Percentiles rank a stretch among this genome's conserved stretches.
Evolutionary conservation across 805 yeast genomes (phyloP).

Genomic region (Candida sithepensis): DNA sequence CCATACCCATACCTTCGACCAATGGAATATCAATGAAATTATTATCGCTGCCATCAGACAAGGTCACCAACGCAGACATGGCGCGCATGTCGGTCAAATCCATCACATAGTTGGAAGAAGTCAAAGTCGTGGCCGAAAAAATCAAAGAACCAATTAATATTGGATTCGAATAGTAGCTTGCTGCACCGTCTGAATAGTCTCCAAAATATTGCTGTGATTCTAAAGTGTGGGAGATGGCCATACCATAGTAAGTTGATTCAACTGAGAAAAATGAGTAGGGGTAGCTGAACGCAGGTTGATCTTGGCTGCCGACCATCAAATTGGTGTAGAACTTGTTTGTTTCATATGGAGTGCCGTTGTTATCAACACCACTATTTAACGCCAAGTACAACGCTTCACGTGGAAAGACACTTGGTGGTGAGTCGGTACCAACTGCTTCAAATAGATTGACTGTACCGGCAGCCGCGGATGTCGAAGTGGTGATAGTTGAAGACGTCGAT

Average conservation of each 20-base stretch:
- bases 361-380: slow-evolving; percentile 45
- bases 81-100: slow-evolving; percentile 44
- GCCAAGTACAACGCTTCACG: slow-evolving; percentile 40
- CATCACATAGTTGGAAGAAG: slow-evolving; percentile 35
- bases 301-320: slow-evolving; percentile 52
- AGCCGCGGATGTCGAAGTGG: slow-evolving; percentile 8
- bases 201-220: slow-evolving; percentile 36
- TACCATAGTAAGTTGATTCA: slow-evolving; percentile 43
- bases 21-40: slow-evolving; percentile 44
- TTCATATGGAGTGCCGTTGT: slow-evolving; percentile 44
- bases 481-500: slow-evolving; percentile 2
- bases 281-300: slow-evolving; percentile 53
- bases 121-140: slow-evolving; percentile 50
- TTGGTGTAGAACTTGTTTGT: slow-evolving; percentile 80
- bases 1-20: slow-evolving; percentile 61
- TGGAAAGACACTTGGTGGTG: slow-evolving; percentile 45
- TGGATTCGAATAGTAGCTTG: slow-evolving; percentile 52
- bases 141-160: slow-evolving; percentile 50
- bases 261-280: slow-evolving; percentile 62
- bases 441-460: slow-evolving; percentile 42
- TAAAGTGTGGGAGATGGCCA: slow-evolving; percentile 57
- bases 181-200: slow-evolving; percentile 41
- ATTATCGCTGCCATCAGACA: slow-evolving; percentile 32
- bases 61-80: slow-evolving; percentile 47
- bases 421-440: slow-evolving; percentile 34